These are phyloP conservation scores for Cryphonectria carpinicola DNA, from an alignment of 2,329 filamentous ascomycete genomes.

Conservation along the genomic window DNA sequence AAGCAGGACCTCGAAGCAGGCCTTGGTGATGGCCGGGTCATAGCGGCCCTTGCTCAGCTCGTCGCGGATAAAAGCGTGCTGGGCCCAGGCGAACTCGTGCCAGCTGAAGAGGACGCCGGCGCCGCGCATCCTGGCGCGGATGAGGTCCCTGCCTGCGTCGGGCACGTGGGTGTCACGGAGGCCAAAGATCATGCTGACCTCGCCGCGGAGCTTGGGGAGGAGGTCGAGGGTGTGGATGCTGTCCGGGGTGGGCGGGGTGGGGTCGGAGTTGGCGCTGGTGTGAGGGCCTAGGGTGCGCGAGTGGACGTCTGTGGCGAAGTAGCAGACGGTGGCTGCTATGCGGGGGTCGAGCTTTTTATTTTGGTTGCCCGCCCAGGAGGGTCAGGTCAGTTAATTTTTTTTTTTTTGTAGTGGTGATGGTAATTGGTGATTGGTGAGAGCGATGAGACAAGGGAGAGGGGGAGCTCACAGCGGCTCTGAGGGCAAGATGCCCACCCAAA, in stretches of 20 bases:
- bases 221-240: constrained; percentile 31
- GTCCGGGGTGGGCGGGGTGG: constrained; percentile 38
- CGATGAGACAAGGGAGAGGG: constrained; percentile 3
- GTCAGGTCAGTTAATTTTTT: constrained; percentile 15
- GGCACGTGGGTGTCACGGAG: constrained; percentile 91
- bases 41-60: constrained; percentile 94
- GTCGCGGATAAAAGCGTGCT: constrained; percentile 93
- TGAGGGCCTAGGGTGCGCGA: constrained; percentile 71
- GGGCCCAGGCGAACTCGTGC: constrained; percentile 90
- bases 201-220: constrained; percentile 44
- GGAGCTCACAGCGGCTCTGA: constrained; percentile 57
- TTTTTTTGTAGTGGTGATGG: neutral
- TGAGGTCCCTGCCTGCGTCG: constrained; percentile 78
- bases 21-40: constrained; percentile 81
- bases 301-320: constrained; percentile 93
- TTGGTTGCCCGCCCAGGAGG: too few species aligned
- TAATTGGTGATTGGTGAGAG: neutral
- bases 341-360: constrained; percentile 65
- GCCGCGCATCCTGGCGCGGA: constrained; percentile 79
- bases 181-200: constrained; percentile 88
- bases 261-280: constrained; percentile 51
- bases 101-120: constrained; percentile 76
- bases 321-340: constrained; percentile 78
- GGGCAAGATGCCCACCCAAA: constrained; percentile 83
- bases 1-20: constrained; percentile 88